Evolutionary conservation across 1,139 yeast species (phyloP), one percentile per base, ranked within the genome.

Genomic region (Kluyveromyces marxianus): DNA sequence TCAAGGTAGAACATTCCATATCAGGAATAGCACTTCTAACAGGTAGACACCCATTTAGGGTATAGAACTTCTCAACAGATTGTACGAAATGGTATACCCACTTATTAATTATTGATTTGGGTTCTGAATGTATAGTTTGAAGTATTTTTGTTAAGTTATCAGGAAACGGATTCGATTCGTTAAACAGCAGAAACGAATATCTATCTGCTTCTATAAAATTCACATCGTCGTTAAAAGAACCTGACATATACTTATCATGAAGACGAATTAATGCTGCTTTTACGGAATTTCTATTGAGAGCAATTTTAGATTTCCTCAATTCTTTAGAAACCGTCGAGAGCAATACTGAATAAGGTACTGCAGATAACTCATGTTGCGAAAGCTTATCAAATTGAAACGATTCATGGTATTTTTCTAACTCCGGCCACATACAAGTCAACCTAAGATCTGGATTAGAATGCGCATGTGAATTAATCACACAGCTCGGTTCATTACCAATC

Each of bases 21-120:
- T 90, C 97, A 0, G 96, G 96, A 8, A 90, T 60, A 1, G 70
- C 74, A 0, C 96, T 96, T 2, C 83, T 72, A 2, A 88, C 67
- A 0, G 97, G 97, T 26, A 85, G 65, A 25, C 63, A 58, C 3
- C 69, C 65, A n/a, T 69, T 64, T 4, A 31, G 30, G 48, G 55
- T 53, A 4, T 81, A 70, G 60, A 79, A 90, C 3, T 55, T 53
- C 33, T 72, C 67, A 43, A 90, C 66, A 0, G 90, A 83, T 32
- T 66, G 68, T 0, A 78, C 71, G 25, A 81, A 70, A 2, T 76
- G 61, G 94, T 95, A 84, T 55, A 88, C 83, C 6, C 71, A 63
- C 40, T 68, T 25, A 46, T 56, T 57, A 27, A 44, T 42, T 7
- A 25, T 28, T 14, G 31, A 21, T 10, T 34, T 30, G 25, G 35